A percentile compares a stretch with the other conserved stretches of the same genome.
Evolutionary conservation across 345 rosid genomes (phyloP).

Genomic region (Gynandropsis gynandra): DNA sequence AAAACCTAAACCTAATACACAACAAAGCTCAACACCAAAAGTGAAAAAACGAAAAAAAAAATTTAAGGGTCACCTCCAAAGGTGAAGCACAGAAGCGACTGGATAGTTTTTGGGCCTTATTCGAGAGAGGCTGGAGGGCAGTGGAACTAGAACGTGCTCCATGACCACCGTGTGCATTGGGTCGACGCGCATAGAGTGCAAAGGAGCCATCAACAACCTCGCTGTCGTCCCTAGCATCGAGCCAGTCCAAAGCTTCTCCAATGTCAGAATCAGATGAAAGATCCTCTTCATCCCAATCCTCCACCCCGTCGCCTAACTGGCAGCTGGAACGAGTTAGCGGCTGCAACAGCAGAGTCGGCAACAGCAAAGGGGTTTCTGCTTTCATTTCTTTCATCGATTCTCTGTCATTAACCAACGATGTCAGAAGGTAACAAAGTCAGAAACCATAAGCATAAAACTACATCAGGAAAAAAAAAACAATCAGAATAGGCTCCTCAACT

Average conservation of each 20-base stretch:
- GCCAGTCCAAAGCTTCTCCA: constrained; percentile 66
- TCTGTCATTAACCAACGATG: too few species aligned
- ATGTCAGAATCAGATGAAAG: constrained; percentile 59
- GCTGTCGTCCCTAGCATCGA: constrained; percentile 56
- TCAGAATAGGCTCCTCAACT: too few species aligned
- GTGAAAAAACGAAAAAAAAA: too few species aligned
- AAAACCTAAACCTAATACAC: not conserved
- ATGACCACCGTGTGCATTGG: constrained; percentile 79
- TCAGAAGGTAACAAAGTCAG: too few species aligned
- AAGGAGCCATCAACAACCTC: constrained; percentile 43
- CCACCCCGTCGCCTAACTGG: constrained; percentile 16
- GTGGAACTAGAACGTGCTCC: constrained; percentile 52
- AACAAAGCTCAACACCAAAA: too few species aligned
- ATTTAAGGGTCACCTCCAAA: constrained; percentile 44
- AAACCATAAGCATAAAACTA: too few species aligned
- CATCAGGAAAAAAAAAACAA: too few species aligned
- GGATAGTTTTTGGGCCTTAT: constrained; percentile 67
- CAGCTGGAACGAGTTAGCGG: too few species aligned
- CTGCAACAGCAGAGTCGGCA: too few species aligned
- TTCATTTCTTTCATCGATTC: too few species aligned
- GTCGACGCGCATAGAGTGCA: constrained; percentile 53
- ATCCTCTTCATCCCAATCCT: constrained; percentile 42
- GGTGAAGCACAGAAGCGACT: constrained; percentile 74
- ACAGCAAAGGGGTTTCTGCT: too few species aligned
- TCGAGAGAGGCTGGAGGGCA: constrained; percentile 69